Conservation (phyloP, 1,284 basidiomycete genomes). For the Ceratobasidium sp. region DNA sequence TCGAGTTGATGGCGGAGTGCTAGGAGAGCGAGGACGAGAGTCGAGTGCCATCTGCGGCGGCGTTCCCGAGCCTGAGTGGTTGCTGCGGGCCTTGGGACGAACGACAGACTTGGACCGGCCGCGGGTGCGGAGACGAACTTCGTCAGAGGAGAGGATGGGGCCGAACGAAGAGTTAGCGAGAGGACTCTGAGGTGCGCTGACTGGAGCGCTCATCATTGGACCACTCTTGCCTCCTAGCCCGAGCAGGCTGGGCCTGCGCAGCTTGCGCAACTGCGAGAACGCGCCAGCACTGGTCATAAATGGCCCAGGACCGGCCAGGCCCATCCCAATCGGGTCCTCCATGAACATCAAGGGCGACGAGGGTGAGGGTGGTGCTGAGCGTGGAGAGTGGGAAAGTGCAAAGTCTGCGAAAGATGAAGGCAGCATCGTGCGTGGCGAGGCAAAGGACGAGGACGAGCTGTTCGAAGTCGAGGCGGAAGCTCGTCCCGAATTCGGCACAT, state of each 20-base stretch:
- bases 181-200: slow-evolving; percentile 22
- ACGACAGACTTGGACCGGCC: slow-evolving; percentile 28
- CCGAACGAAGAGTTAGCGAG: slow-evolving; percentile 21
- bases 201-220: not conserved
- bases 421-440: slow-evolving; percentile 41
- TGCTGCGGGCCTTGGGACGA: not conserved
- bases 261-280: slow-evolving; percentile 42
- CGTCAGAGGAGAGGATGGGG: not conserved
- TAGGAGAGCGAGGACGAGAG: slow-evolving; percentile 13
- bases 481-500: too few relatives aligned
- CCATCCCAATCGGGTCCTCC: slow-evolving; percentile 40
- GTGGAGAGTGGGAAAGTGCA: slow-evolving; percentile 42
- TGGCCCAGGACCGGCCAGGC: slow-evolving; percentile 11
- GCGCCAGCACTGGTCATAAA: slow-evolving; percentile 30
- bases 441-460: slow-evolving; percentile 26
- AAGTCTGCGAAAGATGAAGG: slow-evolving; percentile 41
- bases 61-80: slow-evolving; percentile 9
- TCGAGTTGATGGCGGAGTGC: slow-evolving; percentile 17
- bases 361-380: slow-evolving; percentile 46
- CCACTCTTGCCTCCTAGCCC: slow-evolving; percentile 17
- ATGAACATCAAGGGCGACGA: slow-evolving; percentile 44
- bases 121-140: not conserved
- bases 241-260: slow-evolving; percentile 45
- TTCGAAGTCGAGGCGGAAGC: not conserved
- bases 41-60: slow-evolving; percentile 23